Evolutionary conservation across 768 basidiomycete genomes (phyloP).

Genomic region (Termitomyces sp.): DNA sequence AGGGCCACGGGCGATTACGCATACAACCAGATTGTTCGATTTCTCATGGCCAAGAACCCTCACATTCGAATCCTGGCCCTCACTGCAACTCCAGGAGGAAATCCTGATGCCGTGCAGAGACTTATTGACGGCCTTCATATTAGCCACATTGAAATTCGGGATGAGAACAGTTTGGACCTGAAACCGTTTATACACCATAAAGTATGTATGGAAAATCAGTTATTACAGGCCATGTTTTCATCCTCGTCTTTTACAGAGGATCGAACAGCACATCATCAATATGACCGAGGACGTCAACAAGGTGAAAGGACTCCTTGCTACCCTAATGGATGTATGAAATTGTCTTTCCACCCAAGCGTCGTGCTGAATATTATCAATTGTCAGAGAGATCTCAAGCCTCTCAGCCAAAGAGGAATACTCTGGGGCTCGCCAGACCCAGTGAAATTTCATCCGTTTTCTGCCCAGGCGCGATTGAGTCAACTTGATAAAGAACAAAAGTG

Average conservation of each 20-base stretch:
- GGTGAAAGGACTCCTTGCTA: conserved; percentile 62
- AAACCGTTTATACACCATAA: conserved; percentile 85
- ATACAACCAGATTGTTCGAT: conserved; percentile 85
- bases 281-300: conserved; percentile 64
- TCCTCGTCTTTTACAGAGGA: conserved; percentile 38
- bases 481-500: conserved; percentile 37
- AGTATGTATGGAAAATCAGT: conserved; percentile 30
- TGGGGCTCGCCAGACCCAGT: conserved; percentile 45
- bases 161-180: conserved; percentile 87
- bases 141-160: conserved; percentile 89
- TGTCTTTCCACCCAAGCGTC: neutral
- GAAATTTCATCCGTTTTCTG: conserved; percentile 60
- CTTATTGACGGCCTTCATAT: conserved; percentile 94
- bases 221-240: neutral
- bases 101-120: conserved; percentile 79
- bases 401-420: conserved; percentile 38
- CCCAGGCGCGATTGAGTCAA: conserved; percentile 37
- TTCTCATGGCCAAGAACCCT: conserved; percentile 91
- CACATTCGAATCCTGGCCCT: conserved; percentile 90
- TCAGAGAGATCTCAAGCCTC: conserved; percentile 29
- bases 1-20: conserved; percentile 91
- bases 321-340: conserved; percentile 65
- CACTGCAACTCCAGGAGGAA: conserved; percentile 91
- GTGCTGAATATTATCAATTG: neutral
- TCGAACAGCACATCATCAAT: conserved; percentile 72